Evolutionary conservation across 2,329 filamentous ascomycete species (phyloP), one percentile per base, ranked within the genome.

Genomic region (Talaromyces sp.): DNA sequence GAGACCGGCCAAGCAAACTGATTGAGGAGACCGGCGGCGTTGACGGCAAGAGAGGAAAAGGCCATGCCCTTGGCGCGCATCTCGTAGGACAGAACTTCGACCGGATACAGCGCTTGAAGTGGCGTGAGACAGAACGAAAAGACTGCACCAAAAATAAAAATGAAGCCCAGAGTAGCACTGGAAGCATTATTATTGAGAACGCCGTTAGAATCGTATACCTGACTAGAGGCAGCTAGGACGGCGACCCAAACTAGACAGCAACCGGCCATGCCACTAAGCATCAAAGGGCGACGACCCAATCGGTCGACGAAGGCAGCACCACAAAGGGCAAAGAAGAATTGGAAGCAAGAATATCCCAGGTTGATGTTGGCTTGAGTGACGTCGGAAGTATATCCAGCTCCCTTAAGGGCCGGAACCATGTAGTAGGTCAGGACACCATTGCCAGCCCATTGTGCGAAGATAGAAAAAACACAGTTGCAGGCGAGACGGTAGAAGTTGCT

Each of bases 321-420:
- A 15, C 33, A 10, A 71, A 39, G 17, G 68, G 65, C 66, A 67
- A 72, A 0, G 70, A 71, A 17, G 75, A 72, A 28, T 74, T 73
- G 7, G 70, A 75, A 1, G 72, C 72, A 10, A 71, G 28, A 56
- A 76, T 76, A 57, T 73, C 75, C 72, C 73, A 78, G 0, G 73
- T 76, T 58, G 75, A 78, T 3, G 74, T 75, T 6, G 73, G 73
- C 74, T 78, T 77, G 45, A 78, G 69, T 1, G 70, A 68, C 3
- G 75, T 72, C 60, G 74, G 69, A 36, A 69, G 67, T 2, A 64
- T 61, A 25, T 63, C 65, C 55, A 77, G 76, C 0, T 69, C 74
- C 8, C 77, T 68, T 21, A 67, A 74, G 28, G 69, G 63, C 31
- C 72, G 65, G 57, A 76, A 79, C 0, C 77, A 62, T 0, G 73